Base-by-base conservation (phyloP, 2,329 filamentous ascomycete genomes). In the Westerdykella ornata region DNA sequence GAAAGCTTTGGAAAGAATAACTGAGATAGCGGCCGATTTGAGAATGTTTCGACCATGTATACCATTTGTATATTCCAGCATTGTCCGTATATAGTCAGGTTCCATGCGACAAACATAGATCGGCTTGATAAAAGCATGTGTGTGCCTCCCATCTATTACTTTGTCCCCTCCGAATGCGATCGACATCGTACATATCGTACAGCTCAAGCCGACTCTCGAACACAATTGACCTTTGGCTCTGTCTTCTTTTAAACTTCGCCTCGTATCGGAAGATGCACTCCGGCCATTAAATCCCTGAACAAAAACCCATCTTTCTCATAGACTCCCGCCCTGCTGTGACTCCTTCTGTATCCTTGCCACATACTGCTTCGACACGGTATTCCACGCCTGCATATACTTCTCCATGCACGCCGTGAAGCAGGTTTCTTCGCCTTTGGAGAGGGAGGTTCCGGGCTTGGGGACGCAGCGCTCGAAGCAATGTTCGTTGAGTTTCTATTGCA, bases 391-490 rank as follows among this genome's bases (percentile, higher is more conserved):
- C 72, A 76, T 75, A 62, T 76, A 76, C 56, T 76, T 76, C 54
- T 75, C 72, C 72, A 76, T 74, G 63, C 73, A 76, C 33, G 62
- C 48, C 15, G 68, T 70, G 54, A 73, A 72, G 66, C 73, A 76
- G 14, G 59, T 65, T 47, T 68, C 58, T 54, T 76, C 73, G 59
- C 67, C 65, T 35, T 68, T 70, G 19, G 72, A 74, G 38, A 76
- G 63, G 9, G 72, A 73, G 35, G 68, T 60, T 44, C 70, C 68
- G 46, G 73, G 73, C 51, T 73, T 73, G 35, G 72, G 72, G 20
- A 76, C 63, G 66, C 73, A 76, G 56, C 71, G 71, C 49, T 75
- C 72, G 66, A 75, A 76, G 64, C 73, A 76, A 63, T 76, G 72
- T 52, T 75, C 72, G 62, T 76, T 76, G 49, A 76, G 63, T 69